A percentile compares a stretch with the other conserved stretches of the same genome.
Conservation (phyloP, 352 stramenopile genomes). For the Globisporangium uncinulatum region DNA sequence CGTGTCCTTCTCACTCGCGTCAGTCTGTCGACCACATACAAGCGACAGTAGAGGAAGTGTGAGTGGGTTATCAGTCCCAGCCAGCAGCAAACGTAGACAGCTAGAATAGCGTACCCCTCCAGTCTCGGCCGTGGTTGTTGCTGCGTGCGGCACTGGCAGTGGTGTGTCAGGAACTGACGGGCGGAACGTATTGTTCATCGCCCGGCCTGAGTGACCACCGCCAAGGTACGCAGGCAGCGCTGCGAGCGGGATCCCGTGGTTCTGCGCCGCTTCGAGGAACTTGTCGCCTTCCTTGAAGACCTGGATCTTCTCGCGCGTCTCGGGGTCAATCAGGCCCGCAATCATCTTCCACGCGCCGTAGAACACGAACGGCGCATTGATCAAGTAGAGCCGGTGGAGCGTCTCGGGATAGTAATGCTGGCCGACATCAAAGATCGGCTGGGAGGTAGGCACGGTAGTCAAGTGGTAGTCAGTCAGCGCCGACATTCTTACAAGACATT, state of each 20-base stretch:
- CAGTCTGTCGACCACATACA: neutral
- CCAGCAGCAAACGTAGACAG: no score
- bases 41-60: no score
- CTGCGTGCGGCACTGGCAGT: constrained; percentile 26
- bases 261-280: constrained; percentile 51
- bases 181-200: constrained; percentile 70
- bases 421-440: constrained; percentile 76
- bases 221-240: constrained; percentile 59
- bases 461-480: no score
- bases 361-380: constrained; percentile 82
- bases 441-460: no score
- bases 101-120: no score
- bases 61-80: no score
- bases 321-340: constrained; percentile 53
- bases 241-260: constrained; percentile 51
- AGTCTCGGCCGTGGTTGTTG: neutral
- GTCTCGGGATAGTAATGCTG: constrained; percentile 82
- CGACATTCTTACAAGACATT: neutral
- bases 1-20: constrained; percentile 6
- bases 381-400: constrained; percentile 67
- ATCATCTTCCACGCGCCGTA: constrained; percentile 82
- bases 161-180: constrained; percentile 49
- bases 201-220: constrained; percentile 39
- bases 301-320: constrained; percentile 81
- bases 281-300: constrained; percentile 66